Conservation (phyloP, 805 yeast genomes). For the Diddensiella santjacobensis region DNA sequence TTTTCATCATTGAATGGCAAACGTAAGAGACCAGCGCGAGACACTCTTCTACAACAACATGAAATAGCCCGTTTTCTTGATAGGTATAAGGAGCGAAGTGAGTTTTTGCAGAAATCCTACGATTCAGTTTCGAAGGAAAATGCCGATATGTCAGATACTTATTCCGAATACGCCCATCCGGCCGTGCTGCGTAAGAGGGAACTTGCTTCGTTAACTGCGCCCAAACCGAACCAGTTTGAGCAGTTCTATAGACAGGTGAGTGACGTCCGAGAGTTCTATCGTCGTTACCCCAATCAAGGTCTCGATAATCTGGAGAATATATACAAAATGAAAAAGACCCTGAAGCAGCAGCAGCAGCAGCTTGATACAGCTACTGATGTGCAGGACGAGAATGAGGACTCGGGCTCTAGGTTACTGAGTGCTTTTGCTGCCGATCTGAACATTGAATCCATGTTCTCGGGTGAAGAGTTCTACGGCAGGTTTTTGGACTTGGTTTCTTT, state of each 20-base stretch:
- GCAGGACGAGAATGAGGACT: conserved; percentile 22
- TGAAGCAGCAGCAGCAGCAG: conserved; percentile 19
- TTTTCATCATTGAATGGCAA: conserved; percentile 32
- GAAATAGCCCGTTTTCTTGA: conserved; percentile 55
- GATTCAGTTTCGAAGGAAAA: conserved; percentile 2
- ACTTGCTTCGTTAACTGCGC: conserved; percentile 12
- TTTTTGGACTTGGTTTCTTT: conserved; percentile 52
- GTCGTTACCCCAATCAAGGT: conserved; percentile 32
- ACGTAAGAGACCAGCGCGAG: conserved; percentile 45
- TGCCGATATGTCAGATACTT: conserved; percentile 10
- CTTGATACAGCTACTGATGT: conserved; percentile 11
- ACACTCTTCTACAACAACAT: conserved; percentile 59
- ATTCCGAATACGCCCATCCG: not conserved
- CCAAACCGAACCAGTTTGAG: conserved; percentile 28
- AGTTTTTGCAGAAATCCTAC: conserved; percentile 20
- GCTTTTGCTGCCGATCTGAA: conserved; percentile 47
- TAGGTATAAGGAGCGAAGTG: conserved; percentile 40
- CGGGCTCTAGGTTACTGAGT: conserved; percentile 43
- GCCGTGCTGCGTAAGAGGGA: conserved; percentile 17
- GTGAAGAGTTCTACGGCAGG: conserved; percentile 62
- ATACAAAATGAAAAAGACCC: conserved; percentile 18
- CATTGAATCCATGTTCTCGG: conserved; percentile 49
- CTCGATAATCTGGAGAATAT: conserved; percentile 27
- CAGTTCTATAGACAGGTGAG: conserved; percentile 39
- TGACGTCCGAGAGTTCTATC: conserved; percentile 33